Evolutionary conservation across 116 monocot genomes (phyloP).

Genomic region (Thalassia testudinum): DNA sequence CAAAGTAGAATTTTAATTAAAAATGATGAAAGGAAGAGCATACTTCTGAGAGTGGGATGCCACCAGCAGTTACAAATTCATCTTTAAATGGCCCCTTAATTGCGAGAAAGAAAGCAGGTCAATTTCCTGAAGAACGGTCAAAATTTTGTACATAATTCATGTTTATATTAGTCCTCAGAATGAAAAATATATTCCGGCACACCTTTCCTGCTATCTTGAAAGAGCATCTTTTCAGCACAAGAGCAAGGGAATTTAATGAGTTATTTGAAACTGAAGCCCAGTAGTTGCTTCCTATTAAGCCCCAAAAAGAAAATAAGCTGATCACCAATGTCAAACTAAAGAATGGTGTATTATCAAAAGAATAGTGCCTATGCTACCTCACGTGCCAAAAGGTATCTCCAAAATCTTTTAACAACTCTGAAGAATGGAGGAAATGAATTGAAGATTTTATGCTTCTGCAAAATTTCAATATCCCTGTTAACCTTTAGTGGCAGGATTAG

Average conservation of each 20-base stretch:
- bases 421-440: conserved; percentile 65
- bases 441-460: conserved; percentile 63
- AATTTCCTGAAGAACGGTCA: too few species aligned
- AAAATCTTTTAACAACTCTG: conserved; percentile 73
- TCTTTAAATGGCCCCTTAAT: conserved; percentile 94
- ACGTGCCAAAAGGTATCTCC: conserved; percentile 57
- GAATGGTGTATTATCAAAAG: too few species aligned
- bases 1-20: too few species aligned
- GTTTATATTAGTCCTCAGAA: too few species aligned
- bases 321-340: too few species aligned
- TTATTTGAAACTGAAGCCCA: conserved; percentile 81
- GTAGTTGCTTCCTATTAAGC: conserved; percentile 43
- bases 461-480: background rate
- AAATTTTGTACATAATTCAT: too few species aligned
- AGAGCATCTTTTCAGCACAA: conserved; percentile 63
- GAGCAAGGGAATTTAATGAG: conserved; percentile 36
- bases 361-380: conserved; percentile 26
- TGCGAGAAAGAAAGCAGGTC: background rate
- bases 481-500: too few species aligned
- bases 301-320: conserved; percentile 21
- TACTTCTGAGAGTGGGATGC: conserved; percentile 93
- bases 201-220: conserved; percentile 81
- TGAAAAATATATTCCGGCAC: background rate
- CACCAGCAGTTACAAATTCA: conserved; percentile 98
- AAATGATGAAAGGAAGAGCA: background rate